Base-by-base conservation (phyloP, 805 yeast genomes). In the Priceomyces carsonii region DNA sequence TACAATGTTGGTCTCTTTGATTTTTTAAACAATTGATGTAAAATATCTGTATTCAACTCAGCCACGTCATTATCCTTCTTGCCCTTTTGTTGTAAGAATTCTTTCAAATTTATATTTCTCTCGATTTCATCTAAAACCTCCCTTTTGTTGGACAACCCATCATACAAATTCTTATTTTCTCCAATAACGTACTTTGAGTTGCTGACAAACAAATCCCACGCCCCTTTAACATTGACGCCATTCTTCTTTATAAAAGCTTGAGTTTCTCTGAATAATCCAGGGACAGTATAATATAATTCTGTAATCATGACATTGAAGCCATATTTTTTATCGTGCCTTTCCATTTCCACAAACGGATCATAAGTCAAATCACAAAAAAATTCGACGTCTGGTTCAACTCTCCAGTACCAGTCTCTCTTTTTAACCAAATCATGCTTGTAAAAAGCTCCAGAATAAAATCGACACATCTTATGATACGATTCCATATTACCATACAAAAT, bases 381-480 rank as follows among this genome's bases (percentile, higher is more conserved):
- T 45, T 85, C 82, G 26, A 91, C 93, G 45, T 84, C 84, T 3
- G 98, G 98, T 59, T 93, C 99, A 8, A 93, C 88, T 37, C 98
- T 73, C 96, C 97, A 90, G 62, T 89, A 91, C 95, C 96, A 91
- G 42, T 89, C 88, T 37, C 79, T 72, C 40, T 79, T 73, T 33
- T 61, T 60, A 27, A 91, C 82, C 43, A 86, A 54, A 5, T 84
- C 85, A 57, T 91, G 96, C 40, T 81, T 77, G 63, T 77, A 87
- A 53, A 91, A 91, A 38, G 71, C 69, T 1, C 96, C 95, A 0
- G 95, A 79, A 54, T 85, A 87, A 56, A 82, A 90, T n/a, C 96
- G 73, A 57, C 98, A 91, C 98, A 91, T 91, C 53, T 85, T 83
- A 58, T 91, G 97, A 55, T 91, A 93, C 5, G 91, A 78, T 33